These are phyloP conservation scores for Mycena metata DNA, from an alignment of 768 basidiomycete species.

Conservation along the genomic window DNA sequence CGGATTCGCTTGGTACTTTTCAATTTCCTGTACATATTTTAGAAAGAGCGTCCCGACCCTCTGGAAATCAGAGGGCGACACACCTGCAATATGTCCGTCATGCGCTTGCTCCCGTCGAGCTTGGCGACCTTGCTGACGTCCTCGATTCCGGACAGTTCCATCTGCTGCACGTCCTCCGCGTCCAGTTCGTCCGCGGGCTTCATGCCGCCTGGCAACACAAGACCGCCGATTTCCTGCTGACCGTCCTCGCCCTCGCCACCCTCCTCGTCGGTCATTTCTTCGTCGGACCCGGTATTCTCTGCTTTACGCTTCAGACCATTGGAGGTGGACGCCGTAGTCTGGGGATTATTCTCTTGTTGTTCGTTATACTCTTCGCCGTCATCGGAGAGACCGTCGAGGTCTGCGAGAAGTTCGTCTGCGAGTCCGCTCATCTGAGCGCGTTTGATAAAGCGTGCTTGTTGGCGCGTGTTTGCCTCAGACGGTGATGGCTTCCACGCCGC, in stretches of 20 bases:
- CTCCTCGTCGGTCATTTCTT: slow-evolving; percentile 69
- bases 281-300: slow-evolving; percentile 58
- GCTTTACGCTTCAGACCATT: slow-evolving; percentile 77
- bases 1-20: slow-evolving; percentile 85
- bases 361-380: slow-evolving; percentile 69
- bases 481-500: too few relatives aligned
- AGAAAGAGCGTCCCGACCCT: background rate
- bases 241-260: slow-evolving; percentile 61
- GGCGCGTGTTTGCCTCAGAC: slow-evolving; percentile 9
- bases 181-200: slow-evolving; percentile 97
- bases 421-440: slow-evolving; percentile 74
- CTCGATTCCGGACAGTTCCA: slow-evolving; percentile 89
- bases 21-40: slow-evolving; percentile 77
- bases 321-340: slow-evolving; percentile 42
- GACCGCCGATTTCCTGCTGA: slow-evolving; percentile 61
- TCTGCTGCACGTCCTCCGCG: slow-evolving; percentile 92
- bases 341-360: slow-evolving; percentile 45
- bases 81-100: slow-evolving; percentile 90
- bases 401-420: slow-evolving; percentile 93
- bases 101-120: slow-evolving; percentile 87
- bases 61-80: background rate
- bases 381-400: slow-evolving; percentile 89
- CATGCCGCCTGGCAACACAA: slow-evolving; percentile 89
- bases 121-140: slow-evolving; percentile 93
- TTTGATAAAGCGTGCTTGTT: slow-evolving; percentile 7